A percentile compares a stretch with the other conserved stretches of the same genome.
phyloP scores from a whole-genome alignment of 805 yeast genomes.

The Ogataea wickerhamii region DNA sequence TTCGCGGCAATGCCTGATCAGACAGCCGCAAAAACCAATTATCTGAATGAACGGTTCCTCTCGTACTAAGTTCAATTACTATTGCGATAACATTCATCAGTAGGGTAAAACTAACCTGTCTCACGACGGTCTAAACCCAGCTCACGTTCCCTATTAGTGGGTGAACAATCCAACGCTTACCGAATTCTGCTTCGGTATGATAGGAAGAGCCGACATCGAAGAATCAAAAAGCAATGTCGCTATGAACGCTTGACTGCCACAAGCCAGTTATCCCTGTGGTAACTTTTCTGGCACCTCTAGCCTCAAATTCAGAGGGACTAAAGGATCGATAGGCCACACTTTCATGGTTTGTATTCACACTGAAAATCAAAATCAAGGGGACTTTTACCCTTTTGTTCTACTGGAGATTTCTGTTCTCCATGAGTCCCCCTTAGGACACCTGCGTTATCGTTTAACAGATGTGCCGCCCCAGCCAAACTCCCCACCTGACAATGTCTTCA shows the following conservation, averaged over 20 bases:
- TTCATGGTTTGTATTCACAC: conserved; percentile 35
- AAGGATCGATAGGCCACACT: conserved; percentile 50
- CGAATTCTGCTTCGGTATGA: conserved; percentile 48
- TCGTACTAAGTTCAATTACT: conserved; percentile 12
- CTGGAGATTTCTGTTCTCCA: conserved; percentile 9
- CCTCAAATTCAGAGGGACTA: conserved; percentile 43
- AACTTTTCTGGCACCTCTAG: conserved; percentile 46
- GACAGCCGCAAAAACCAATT: conserved; percentile 13
- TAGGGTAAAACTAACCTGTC: conserved; percentile 13
- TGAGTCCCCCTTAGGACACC: conserved; percentile 11
- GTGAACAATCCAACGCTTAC: conserved; percentile 1
- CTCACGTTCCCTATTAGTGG: conserved; percentile 40
- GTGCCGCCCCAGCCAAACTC: conserved; percentile 8
- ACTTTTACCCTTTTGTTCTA: conserved; percentile 8
- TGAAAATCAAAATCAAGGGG: conserved; percentile 9
- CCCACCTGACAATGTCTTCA: conserved; percentile 7
- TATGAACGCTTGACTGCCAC: conserved; percentile 48
- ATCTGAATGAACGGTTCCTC: conserved; percentile 12
- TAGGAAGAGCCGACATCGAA: conserved; percentile 50
- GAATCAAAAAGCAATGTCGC: conserved; percentile 44
- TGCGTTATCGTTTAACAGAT: conserved; percentile 9
- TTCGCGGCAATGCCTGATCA: conserved; percentile 14
- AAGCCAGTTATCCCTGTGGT: conserved; percentile 45
- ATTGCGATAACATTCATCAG: conserved; percentile 13
- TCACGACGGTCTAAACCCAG: conserved; percentile 13